These are phyloP conservation scores for Sugiyamaella japonica DNA, from an alignment of 1,139 yeast species.

Conservation along the genomic window DNA sequence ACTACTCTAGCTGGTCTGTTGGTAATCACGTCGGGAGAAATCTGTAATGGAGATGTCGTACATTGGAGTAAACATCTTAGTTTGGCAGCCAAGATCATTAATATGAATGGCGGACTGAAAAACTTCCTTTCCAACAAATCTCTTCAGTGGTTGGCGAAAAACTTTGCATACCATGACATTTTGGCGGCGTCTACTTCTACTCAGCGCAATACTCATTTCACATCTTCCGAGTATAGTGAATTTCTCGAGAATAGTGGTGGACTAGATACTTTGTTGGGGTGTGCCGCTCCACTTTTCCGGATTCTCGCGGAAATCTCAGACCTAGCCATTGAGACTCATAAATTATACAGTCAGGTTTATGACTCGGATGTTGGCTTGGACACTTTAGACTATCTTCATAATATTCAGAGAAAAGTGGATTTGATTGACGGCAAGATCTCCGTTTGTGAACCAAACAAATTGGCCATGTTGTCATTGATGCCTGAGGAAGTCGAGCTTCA, in stretches of 20 bases:
- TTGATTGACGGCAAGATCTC: conserved; percentile 54
- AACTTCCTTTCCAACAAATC: conserved; percentile 54
- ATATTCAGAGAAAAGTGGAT: conserved; percentile 45
- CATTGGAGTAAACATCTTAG: conserved; percentile 36
- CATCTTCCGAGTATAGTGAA: conserved; percentile 47
- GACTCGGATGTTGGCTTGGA: conserved; percentile 10
- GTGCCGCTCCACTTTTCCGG: conserved; percentile 64
- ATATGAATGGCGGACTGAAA: conserved; percentile 34
- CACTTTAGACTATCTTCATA: conserved; percentile 30
- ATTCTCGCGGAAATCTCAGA: conserved; percentile 69
- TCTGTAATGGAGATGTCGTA: conserved; percentile 35
- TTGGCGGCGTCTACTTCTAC: conserved; percentile 54
- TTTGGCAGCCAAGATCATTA: conserved; percentile 33
- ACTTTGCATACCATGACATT: conserved; percentile 80
- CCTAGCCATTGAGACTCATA: conserved; percentile 51
- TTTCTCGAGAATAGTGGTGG: conserved; percentile 45
- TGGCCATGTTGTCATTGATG: conserved; percentile 50
- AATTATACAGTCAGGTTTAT: conserved; percentile 18
- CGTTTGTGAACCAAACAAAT: conserved; percentile 53
- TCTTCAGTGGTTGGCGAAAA: conserved; percentile 73
- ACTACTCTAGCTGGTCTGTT: conserved; percentile 63
- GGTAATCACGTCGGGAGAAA: conserved; percentile 47
- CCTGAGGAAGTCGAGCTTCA: conserved; percentile 64
- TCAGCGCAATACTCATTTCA: conserved; percentile 38
- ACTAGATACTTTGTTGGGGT: conserved; percentile 71